These are phyloP conservation scores for Tremellales sp. DNA, from an alignment of 1,284 basidiomycete genomes.

Conservation along the genomic window DNA sequence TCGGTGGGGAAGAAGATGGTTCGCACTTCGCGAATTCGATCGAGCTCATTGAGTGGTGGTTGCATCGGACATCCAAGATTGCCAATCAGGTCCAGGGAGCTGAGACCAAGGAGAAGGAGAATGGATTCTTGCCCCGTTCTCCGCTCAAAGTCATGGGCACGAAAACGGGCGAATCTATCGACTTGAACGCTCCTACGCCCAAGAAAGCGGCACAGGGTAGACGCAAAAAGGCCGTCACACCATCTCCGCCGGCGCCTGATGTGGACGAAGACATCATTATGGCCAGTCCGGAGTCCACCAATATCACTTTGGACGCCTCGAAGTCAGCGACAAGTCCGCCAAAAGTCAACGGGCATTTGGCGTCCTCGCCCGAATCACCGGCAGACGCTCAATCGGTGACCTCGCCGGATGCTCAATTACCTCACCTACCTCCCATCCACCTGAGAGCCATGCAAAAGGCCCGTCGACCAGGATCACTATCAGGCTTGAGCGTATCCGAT, in stretches of 20 bases:
- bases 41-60: conserved; percentile 29
- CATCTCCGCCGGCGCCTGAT: background rate
- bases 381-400: background rate
- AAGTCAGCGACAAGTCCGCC: too few relatives aligned
- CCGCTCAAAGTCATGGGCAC: background rate
- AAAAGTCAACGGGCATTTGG: too few relatives aligned
- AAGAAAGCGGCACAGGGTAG: background rate
- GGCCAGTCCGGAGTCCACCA: too few relatives aligned
- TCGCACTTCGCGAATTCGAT: conserved; percentile 8
- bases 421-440: conserved; percentile 21
- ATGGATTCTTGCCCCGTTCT: background rate
- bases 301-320: too few relatives aligned
- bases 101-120: background rate
- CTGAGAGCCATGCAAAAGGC: conserved; percentile 23
- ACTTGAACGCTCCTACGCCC: background rate
- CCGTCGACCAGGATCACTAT: conserved; percentile 30
- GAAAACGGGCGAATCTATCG: background rate
- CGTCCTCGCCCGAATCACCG: background rate
- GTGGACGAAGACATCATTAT: too few relatives aligned
- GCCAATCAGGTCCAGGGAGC: conserved; percentile 17
- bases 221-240: background rate
- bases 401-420: background rate
- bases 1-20: background rate
- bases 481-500: conserved; percentile 40
- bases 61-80: conserved; percentile 17